Evolutionary conservation across 148 eudicot species (phyloP).

Genomic region (Pouteria glomerata): DNA sequence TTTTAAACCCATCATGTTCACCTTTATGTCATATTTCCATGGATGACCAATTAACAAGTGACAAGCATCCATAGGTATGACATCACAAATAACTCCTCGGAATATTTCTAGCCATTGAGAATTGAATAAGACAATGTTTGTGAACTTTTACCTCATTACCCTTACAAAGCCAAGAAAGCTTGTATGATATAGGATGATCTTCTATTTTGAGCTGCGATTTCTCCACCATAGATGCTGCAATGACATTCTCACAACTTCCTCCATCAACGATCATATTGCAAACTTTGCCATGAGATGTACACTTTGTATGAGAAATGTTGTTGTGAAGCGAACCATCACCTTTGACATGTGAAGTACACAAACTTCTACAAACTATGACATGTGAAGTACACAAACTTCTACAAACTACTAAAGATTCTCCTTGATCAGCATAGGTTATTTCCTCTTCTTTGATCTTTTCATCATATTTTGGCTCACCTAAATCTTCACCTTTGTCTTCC

Average conservation of each 20-base stretch:
- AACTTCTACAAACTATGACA: not conserved
- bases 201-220: not conserved
- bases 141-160: not conserved
- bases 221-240: not conserved
- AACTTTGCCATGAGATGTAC: not conserved
- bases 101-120: too few species aligned
- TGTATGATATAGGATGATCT: not conserved
- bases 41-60: too few species aligned
- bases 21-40: too few species aligned
- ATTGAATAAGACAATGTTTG: not conserved
- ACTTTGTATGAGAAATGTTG: slow-evolving; percentile 1
- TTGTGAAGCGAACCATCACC: slow-evolving; percentile 14
- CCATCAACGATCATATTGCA: not conserved
- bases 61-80: too few species aligned
- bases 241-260: not conserved
- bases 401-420: slow-evolving; percentile 8
- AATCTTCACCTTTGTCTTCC: not conserved
- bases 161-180: not conserved
- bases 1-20: too few species aligned
- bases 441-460: not conserved
- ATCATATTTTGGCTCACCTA: not conserved
- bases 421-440: slow-evolving; percentile 11
- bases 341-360: not conserved
- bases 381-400: not conserved
- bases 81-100: too few species aligned